phyloP scores from a whole-genome alignment of 441 rosid genomes.

The Hura crepitans region DNA sequence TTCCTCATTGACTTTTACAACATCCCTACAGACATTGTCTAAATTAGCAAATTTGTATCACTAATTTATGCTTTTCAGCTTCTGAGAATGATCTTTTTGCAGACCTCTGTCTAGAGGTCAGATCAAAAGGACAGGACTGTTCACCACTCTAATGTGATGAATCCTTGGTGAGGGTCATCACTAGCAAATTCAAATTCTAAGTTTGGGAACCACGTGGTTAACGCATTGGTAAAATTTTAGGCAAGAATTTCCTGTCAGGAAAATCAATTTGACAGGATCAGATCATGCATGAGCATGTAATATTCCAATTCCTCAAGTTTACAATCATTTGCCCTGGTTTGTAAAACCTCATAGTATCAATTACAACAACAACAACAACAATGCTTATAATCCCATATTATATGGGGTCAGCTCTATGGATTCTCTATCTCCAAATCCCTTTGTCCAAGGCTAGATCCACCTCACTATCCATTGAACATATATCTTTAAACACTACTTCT shows the following conservation, averaged over 20 bases:
- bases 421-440: too few species aligned
- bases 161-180: neutral
- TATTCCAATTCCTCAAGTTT: neutral
- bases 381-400: too few species aligned
- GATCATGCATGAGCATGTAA: neutral
- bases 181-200: neutral
- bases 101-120: neutral
- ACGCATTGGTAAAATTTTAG: neutral
- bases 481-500: too few species aligned
- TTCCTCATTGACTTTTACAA: neutral
- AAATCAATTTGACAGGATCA: neutral
- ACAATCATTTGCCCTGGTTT: conserved; percentile 4
- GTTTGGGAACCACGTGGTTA: neutral
- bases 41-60: conserved; percentile 14
- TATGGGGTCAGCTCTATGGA: too few species aligned
- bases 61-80: neutral
- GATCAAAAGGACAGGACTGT: conserved; percentile 16
- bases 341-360: conserved; percentile 2
- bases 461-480: too few species aligned
- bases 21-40: conserved; percentile 4
- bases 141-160: neutral
- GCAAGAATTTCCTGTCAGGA: neutral
- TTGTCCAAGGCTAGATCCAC: too few species aligned
- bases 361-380: too few species aligned
- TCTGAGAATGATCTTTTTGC: neutral